Percentiles rank a stretch among this genome's conserved stretches.
phyloP scores from a whole-genome alignment of 257 asterid genomes.

The Salvia miltiorrhiza region DNA sequence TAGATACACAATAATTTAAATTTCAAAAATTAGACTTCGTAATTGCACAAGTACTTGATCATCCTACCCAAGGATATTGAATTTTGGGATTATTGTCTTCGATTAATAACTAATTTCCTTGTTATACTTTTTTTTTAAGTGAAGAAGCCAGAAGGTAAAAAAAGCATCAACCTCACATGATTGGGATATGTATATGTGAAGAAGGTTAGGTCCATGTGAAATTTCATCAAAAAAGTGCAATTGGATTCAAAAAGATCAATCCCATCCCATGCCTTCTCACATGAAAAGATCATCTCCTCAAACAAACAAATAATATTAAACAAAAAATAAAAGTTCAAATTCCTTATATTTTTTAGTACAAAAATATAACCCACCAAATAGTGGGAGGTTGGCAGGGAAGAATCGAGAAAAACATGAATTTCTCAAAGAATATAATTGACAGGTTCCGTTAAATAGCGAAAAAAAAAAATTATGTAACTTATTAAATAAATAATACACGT shows the following conservation, averaged over 20 bases:
- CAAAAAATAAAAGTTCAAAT: too few relatives aligned
- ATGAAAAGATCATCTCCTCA: conserved; percentile 24
- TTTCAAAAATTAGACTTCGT: too few relatives aligned
- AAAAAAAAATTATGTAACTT: too few relatives aligned
- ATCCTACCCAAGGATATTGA: not conserved
- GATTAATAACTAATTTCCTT: not conserved
- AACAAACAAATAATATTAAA: not conserved
- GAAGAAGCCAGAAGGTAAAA: conserved; percentile 1
- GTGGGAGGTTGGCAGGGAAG: conserved; percentile 6
- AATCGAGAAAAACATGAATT: conserved; percentile 17
- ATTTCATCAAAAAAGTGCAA: conserved; percentile 25
- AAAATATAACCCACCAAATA: not conserved
- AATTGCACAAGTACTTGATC: not conserved
- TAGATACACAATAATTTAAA: too few relatives aligned
- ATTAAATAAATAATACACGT: too few relatives aligned
- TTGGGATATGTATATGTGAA: conserved; percentile 12
- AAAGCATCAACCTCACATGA: conserved; percentile 31
- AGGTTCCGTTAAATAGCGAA: not conserved
- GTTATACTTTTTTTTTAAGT: not conserved
- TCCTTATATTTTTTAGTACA: not conserved
- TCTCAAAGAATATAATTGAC: not conserved
- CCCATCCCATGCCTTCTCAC: conserved; percentile 29
- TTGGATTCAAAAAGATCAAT: conserved; percentile 14
- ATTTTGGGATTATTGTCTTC: not conserved
- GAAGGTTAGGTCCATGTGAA: conserved; percentile 37